A percentile compares a stretch with the other conserved stretches of the same genome.
phyloP scores from a whole-genome alignment of 2,329 filamentous ascomycete species.

The Alternaria incomplexa region DNA sequence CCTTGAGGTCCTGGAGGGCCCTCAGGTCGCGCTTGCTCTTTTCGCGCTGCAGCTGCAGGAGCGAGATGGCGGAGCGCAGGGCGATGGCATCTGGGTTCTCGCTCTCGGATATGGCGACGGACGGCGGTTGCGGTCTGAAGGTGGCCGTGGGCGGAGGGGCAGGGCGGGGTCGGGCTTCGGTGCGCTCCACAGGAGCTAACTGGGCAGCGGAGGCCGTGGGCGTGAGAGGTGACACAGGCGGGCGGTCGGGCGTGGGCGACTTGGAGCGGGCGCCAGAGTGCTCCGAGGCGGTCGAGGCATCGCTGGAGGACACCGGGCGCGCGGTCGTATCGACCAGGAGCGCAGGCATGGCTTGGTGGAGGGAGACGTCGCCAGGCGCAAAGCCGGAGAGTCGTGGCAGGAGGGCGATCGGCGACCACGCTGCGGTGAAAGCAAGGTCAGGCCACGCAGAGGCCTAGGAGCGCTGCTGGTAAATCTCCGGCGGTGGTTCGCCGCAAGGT shows the following conservation, averaged over 20 bases:
- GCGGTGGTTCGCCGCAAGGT: conserved; percentile 14
- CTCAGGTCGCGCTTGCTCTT: conserved; percentile 78
- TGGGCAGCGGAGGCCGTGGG: conserved; percentile 44
- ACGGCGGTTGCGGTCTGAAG: conserved; percentile 52
- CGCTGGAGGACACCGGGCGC: conserved; percentile 31
- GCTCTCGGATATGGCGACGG: conserved; percentile 55
- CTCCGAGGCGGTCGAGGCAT: conserved; percentile 28
- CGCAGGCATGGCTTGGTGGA: conserved; percentile 46
- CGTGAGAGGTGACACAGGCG: conserved; percentile 51
- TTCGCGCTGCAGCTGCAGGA: conserved; percentile 84
- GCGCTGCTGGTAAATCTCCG: conserved; percentile 13
- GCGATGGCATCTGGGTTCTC: conserved; percentile 87
- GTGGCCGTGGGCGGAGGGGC: conserved; percentile 38
- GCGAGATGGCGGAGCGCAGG: conserved; percentile 80
- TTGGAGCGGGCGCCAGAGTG: conserved; percentile 32
- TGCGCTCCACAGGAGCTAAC: conserved; percentile 38
- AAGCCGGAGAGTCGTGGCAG: conserved; percentile 22
- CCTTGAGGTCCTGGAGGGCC: conserved; percentile 71
- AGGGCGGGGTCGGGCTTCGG: conserved; percentile 33
- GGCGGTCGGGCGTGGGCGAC: conserved; percentile 43
- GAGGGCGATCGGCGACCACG: conserved; percentile 13
- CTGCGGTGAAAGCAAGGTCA: conserved; percentile 9
- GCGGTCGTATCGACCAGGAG: conserved; percentile 42
- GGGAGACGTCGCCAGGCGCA: conserved; percentile 25
- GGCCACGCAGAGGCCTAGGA: conserved; percentile 14